phyloP scores from a whole-genome alignment of 768 basidiomycete species.

The Suillus ampliporus region DNA sequence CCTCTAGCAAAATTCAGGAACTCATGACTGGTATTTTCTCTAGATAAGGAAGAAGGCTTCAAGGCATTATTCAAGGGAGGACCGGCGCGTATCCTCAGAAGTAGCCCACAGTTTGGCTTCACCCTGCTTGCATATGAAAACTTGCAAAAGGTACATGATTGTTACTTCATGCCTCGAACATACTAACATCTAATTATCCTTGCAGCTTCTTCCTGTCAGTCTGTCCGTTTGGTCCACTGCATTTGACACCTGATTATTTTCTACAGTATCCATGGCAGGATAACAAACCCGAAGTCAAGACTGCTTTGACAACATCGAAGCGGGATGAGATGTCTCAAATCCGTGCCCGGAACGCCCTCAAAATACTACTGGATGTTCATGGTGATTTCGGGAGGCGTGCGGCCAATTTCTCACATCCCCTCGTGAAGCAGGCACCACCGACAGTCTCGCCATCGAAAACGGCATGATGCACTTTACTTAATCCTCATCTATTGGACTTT shows the following conservation, averaged over 20 bases:
- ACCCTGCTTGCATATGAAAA: conserved; percentile 84
- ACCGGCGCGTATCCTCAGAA: conserved; percentile 83
- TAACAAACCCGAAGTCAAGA: conserved; percentile 69
- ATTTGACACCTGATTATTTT: conserved; percentile 3
- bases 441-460: conserved; percentile 19
- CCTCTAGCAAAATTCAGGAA: not conserved
- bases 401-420: conserved; percentile 38
- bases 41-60: conserved; percentile 90
- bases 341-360: conserved; percentile 93
- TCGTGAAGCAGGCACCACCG: conserved; percentile 19
- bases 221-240: conserved; percentile 5
- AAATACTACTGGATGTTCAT: conserved; percentile 87
- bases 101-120: conserved; percentile 94
- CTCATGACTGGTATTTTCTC: conserved; percentile 19
- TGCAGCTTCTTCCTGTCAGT: conserved; percentile 41
- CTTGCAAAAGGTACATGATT: conserved; percentile 60
- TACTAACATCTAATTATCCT: conserved; percentile 6
- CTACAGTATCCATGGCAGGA: conserved; percentile 83
- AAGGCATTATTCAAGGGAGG: conserved; percentile 92
- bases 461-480: conserved; percentile 21
- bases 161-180: not conserved
- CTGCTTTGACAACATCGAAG: conserved; percentile 63
- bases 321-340: conserved; percentile 87
- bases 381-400: conserved; percentile 82
- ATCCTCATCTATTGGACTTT: conserved; percentile 1